Evolutionary conservation across 805 yeast species (phyloP).

Genomic region (Saccharomycopsis fermentans): DNA sequence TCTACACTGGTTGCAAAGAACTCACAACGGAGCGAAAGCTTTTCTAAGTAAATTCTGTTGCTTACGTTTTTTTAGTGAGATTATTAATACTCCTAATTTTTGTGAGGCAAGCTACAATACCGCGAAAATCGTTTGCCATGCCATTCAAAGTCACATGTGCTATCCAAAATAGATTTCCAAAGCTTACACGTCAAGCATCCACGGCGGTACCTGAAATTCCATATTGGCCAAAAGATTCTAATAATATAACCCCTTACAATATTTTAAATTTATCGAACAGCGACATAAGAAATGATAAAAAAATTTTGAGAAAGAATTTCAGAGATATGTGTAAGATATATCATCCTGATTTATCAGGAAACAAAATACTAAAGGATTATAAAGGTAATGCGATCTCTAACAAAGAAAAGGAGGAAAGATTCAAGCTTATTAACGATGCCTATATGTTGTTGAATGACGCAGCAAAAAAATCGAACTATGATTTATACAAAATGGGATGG

Average conservation of each 20-base stretch:
- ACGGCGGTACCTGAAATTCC: slow-evolving; percentile 5
- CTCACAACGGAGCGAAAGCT: too few species aligned
- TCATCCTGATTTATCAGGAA: slow-evolving; percentile 38
- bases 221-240: slow-evolving; percentile 28
- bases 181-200: slow-evolving; percentile 1
- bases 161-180: not conserved
- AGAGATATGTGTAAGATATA: slow-evolving; percentile 41
- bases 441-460: slow-evolving; percentile 28
- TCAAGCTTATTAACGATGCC: slow-evolving; percentile 29
- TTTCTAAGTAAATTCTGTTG: too few species aligned
- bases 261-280: slow-evolving; percentile 28
- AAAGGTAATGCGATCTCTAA: slow-evolving; percentile 18
- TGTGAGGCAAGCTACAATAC: not conserved
- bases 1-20: too few species aligned
- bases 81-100: too few species aligned
- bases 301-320: slow-evolving; percentile 30
- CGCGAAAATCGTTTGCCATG: not conserved
- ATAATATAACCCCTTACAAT: slow-evolving; percentile 39
- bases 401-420: slow-evolving; percentile 27
- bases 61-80: too few species aligned
- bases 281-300: slow-evolving; percentile 21
- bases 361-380: slow-evolving; percentile 6
- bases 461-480: slow-evolving; percentile 24
- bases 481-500: slow-evolving; percentile 32
- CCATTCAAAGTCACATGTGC: not conserved